Evolutionary conservation across 805 yeast genomes (phyloP), one percentile per base, ranked within the genome.

Genomic region (Kuraishia ogatae): DNA sequence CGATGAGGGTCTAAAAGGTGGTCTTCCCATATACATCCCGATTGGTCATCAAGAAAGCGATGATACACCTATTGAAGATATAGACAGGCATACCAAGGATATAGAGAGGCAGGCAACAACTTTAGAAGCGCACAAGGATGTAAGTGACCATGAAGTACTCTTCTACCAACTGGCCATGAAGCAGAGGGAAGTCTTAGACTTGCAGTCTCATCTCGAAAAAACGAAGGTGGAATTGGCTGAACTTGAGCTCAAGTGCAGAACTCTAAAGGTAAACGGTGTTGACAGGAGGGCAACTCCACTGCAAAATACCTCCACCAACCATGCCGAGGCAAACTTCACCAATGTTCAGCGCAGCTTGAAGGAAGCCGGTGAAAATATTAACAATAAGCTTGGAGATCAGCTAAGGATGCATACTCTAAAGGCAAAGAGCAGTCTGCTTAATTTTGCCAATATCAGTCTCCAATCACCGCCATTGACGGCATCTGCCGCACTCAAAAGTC

Each of bases 101-200:
- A 17, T 8, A 35, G 43, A 35, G 43, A 35, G 43, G n/a, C n/a
- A n/a, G n/a, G n/a, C n/a, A 26, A 26, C 29, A 26, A 26, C 29
- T 15, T 5, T 17, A 35, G 52, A 3, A n/a, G 21, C 2, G 28
- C 29, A 29, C 43, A 56, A 1, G 21, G 15, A 15, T 15, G 13
- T 51, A n/a, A 56, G 52, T 10, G 53, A 53, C 2, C 54, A 52
- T 17, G 58, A 62, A 23, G 55, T 58, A 8, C 17, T 78, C 19
- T 61, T 78, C 43, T 73, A 66, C 53, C 64, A 66, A 49, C 59
- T 78, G 53, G 82, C 87, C 0, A 61, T 75, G 1, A 83, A 83
- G 61, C 85, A 82, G 61, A 72, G 83, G 57, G 75, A 75, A 55
- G 74, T 83, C 8, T 58, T 73, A 19, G 85, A 81, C 52, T 63